Percentiles rank a stretch among this genome's conserved stretches.
These are phyloP conservation scores for Fusarium begoniae DNA, from an alignment of 2,329 filamentous ascomycete species.

Conservation along the genomic window DNA sequence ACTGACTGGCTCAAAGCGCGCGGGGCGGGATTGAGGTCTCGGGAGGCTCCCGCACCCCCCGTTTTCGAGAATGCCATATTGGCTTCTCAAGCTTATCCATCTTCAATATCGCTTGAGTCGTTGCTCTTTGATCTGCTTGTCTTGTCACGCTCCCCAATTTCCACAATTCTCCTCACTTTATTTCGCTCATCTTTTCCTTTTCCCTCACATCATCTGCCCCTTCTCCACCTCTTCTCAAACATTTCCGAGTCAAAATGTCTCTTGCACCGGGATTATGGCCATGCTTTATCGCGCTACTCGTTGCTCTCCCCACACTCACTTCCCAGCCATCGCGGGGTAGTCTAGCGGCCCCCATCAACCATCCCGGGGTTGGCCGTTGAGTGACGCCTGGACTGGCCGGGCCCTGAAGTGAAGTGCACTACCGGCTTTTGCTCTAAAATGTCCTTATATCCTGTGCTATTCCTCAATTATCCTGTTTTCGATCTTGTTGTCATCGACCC, in stretches of 20 bases:
- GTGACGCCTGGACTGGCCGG: slow-evolving; percentile 22
- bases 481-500: slow-evolving; percentile 23
- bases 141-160: neutral
- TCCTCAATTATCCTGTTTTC: slow-evolving; percentile 30
- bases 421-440: slow-evolving; percentile 17
- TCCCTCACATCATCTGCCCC: slow-evolving; percentile 7
- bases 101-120: neutral
- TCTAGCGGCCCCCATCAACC: slow-evolving; percentile 31
- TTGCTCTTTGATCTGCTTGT: neutral
- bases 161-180: neutral
- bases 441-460: slow-evolving; percentile 27
- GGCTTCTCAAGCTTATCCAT: slow-evolving; percentile 18
- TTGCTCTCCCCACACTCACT: slow-evolving; percentile 32
- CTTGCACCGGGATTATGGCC: slow-evolving; percentile 1
- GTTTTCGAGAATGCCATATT: slow-evolving; percentile 22
- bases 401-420: neutral
- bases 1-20: slow-evolving; percentile 34
- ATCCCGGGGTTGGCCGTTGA: slow-evolving; percentile 33
- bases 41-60: slow-evolving; percentile 36
- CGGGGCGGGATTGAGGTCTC: slow-evolving; percentile 33
- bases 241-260: slow-evolving; percentile 15
- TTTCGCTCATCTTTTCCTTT: slow-evolving; percentile 7
- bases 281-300: slow-evolving; percentile 14
- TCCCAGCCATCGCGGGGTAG: slow-evolving; percentile 40
- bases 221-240: slow-evolving; percentile 2